Percentiles rank a stretch among this genome's conserved stretches.
phyloP scores from a whole-genome alignment of 2,329 filamentous ascomycete genomes.

The Aurifilum marmelostoma region DNA sequence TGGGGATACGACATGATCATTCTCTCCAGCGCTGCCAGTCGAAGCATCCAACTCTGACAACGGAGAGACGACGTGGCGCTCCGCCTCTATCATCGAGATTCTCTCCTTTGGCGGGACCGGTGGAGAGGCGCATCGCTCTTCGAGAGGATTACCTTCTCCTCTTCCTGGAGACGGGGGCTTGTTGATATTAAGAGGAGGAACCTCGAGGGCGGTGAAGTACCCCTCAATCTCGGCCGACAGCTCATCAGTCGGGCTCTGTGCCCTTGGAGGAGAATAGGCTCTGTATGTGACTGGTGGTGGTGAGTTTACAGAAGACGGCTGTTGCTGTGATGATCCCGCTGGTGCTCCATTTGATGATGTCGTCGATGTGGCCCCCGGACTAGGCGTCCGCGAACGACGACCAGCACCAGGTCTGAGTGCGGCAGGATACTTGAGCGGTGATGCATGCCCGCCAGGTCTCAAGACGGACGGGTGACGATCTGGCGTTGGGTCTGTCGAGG shows the following conservation, averaged over 20 bases:
- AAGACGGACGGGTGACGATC: constrained; percentile 26
- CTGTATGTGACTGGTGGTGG: constrained; percentile 21
- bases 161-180: constrained; percentile 16
- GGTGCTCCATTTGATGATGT: neutral
- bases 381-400: constrained; percentile 17
- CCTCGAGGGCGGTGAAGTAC: constrained; percentile 24
- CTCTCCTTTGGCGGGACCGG: constrained; percentile 27
- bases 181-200: constrained; percentile 21
- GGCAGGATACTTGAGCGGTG: constrained; percentile 24
- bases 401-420: constrained; percentile 26
- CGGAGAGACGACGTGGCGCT: neutral
- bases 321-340: no score
- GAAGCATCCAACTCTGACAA: constrained; percentile 13
- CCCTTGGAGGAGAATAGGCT: constrained; percentile 24
- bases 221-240: constrained; percentile 24
- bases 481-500: constrained; percentile 19
- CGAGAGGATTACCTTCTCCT: neutral
- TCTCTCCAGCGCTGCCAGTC: neutral
- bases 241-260: constrained; percentile 21
- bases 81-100: constrained; percentile 8
- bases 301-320: no score
- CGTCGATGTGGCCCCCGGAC: constrained; percentile 3
- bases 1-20: neutral
- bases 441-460: constrained; percentile 26
- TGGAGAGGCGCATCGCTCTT: constrained; percentile 21